phyloP scores from a whole-genome alignment of 768 basidiomycete genomes.

The Rickenella mellea region DNA sequence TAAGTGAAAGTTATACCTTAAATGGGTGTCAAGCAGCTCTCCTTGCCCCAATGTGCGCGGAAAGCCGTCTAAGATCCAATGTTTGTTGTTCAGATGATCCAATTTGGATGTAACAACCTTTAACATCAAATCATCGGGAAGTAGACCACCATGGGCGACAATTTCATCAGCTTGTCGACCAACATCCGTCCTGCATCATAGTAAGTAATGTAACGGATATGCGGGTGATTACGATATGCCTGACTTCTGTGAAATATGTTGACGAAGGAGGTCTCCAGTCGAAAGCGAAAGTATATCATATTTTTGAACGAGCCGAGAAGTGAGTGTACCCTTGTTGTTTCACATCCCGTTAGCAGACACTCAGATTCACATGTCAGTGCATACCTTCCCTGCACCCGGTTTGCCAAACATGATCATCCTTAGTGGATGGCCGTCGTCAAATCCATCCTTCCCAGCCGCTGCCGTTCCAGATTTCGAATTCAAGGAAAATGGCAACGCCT shows the following conservation, averaged over 20 bases:
- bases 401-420: conserved; percentile 75
- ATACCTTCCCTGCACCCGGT: conserved; percentile 57
- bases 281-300: conserved; percentile 74
- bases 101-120: conserved; percentile 68
- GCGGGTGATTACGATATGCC: conserved; percentile 12
- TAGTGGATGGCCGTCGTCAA: conserved; percentile 20
- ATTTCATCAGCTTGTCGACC: conserved; percentile 69
- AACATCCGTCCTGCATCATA: conserved; percentile 44
- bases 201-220: too few relatives aligned
- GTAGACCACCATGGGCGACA: conserved; percentile 67
- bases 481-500: conserved; percentile 6
- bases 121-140: conserved; percentile 76
- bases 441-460: not conserved
- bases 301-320: conserved; percentile 64
- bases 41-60: conserved; percentile 86
- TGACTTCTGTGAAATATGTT: conserved; percentile 66
- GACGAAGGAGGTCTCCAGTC: conserved; percentile 77
- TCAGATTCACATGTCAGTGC: not conserved
- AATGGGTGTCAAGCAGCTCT: conserved; percentile 63
- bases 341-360: conserved; percentile 14
- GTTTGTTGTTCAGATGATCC: conserved; percentile 57
- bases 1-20: conserved; percentile 36
- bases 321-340: conserved; percentile 64
- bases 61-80: conserved; percentile 91
- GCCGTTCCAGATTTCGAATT: not conserved